These are phyloP conservation scores for Aristolochia fimbriata DNA, from an alignment of 164 flowering plant species.

Conservation along the genomic window DNA sequence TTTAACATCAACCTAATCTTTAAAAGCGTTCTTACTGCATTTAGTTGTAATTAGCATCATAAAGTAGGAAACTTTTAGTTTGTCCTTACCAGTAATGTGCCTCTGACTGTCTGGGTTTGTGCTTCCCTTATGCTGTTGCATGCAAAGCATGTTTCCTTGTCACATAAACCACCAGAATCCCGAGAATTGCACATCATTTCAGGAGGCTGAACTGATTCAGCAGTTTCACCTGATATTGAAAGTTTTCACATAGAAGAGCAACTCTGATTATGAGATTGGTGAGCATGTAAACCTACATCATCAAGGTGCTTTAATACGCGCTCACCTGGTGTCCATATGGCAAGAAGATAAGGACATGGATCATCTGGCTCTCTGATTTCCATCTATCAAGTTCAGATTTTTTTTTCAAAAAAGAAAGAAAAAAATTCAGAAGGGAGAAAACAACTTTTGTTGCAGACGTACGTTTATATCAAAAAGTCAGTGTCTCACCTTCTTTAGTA, in stretches of 20 bases:
- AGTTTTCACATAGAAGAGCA: background rate
- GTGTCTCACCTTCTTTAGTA: conserved; percentile 58
- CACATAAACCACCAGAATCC: conserved; percentile 37
- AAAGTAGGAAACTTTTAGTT: background rate
- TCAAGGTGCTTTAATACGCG: background rate
- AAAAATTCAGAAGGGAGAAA: conserved; percentile 1
- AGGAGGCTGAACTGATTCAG: conserved; percentile 62
- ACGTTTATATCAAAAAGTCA: background rate
- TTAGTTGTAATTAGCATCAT: background rate
- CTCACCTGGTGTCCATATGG: conserved; percentile 98
- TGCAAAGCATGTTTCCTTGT: conserved; percentile 51
- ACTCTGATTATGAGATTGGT: background rate
- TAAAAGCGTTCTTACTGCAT: background rate
- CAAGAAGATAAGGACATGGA: conserved; percentile 79
- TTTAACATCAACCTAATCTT: background rate
- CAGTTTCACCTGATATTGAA: conserved; percentile 67
- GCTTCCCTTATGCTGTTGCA: conserved; percentile 69
- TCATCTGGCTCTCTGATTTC: conserved; percentile 80
- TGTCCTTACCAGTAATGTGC: conserved; percentile 63
- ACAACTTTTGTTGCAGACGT: background rate
- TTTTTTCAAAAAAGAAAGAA: background rate
- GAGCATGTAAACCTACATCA: background rate
- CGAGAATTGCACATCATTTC: conserved; percentile 38
- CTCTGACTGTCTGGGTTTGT: conserved; percentile 59
- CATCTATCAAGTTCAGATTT: conserved; percentile 33